Evolutionary conservation across 2,329 filamentous ascomycete genomes (phyloP), one percentile per base, ranked within the genome.

Genomic region (Cadophora sp.): DNA sequence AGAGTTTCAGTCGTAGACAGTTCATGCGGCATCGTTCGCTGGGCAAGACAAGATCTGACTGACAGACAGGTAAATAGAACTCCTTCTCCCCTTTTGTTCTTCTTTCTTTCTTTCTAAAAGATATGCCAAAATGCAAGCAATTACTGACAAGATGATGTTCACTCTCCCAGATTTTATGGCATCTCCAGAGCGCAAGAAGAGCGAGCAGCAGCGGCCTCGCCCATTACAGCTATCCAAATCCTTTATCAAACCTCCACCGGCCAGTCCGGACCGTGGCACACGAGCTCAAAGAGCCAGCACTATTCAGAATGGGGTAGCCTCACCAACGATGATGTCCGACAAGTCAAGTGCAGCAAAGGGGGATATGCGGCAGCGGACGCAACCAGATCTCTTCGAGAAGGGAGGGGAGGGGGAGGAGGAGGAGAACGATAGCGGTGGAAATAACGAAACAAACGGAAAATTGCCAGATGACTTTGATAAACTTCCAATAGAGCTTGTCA

Each of bases 401-500:
- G 50, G 81, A 70, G 73, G 74, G 62, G 72, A 74, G 33, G 77
- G 79, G 30, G 78, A 78, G 58, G 74, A 73, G 14, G 27, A 30
- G 3, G 72, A 72, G 48, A 74, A 72, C 16, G 72, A 72, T 48
- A 74, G 71, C 16, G 76, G 76, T 43, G 69, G 65, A 27, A 58
- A 43, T 39, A 36, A 62, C 30, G 71, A 67, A 47, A 55, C 16
- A 13, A 53, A 63, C 22, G 73, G 69, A 24, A 76, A 75, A 66
- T 36, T 76, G 27, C 73, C 75, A 7, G 70, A 71, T 53, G 90
- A 92, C 66, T 90, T 96, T 70, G 93, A 97, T 74, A 92, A 97
- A 75, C 87, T 99, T 50, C 96, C 96, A 16, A 96, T 97, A 75
- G 96, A 99, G 84, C 87, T 99, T 67, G 86, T 96, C 66, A 96